Evolutionary conservation across 202 grass and related monocot species (phyloP).

Genomic region (Thinopyrum obtusiflorum): DNA sequence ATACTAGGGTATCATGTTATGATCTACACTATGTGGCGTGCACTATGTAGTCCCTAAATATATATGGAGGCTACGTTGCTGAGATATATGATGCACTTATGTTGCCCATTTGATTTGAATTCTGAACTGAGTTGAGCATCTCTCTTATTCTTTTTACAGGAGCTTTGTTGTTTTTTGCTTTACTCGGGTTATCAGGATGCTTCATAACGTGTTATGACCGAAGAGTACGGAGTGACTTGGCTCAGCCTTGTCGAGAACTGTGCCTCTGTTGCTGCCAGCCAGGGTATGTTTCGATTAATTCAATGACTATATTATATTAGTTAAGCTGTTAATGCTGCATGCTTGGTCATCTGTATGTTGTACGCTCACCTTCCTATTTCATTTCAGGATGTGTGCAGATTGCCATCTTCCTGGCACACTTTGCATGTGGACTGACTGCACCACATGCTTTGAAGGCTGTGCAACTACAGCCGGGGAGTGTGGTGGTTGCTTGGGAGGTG

Average conservation of each 20-base stretch:
- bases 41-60: background rate
- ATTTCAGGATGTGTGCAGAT: constrained; percentile 83
- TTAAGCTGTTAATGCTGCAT: background rate
- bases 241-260: constrained; percentile 93
- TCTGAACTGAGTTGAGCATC: background rate
- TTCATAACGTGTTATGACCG: constrained; percentile 96
- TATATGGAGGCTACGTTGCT: background rate
- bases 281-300: constrained; percentile 53
- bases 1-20: background rate
- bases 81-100: constrained; percentile 8
- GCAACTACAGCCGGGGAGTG: constrained; percentile 82
- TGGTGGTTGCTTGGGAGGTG: constrained; percentile 86
- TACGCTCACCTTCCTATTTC: constrained; percentile 10
- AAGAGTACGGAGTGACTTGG: constrained; percentile 85
- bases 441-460: constrained; percentile 89
- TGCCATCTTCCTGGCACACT: constrained; percentile 87
- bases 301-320: background rate
- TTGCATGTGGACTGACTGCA: constrained; percentile 94
- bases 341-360: background rate
- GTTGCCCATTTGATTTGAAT: constrained; percentile 6
- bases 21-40: background rate
- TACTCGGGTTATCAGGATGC: constrained; percentile 95
- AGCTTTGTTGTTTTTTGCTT: constrained; percentile 87
- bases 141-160: constrained; percentile 47
- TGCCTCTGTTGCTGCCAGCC: constrained; percentile 99